Conservation (phyloP, 768 basidiomycete species). For the Boletellus sp. region DNA sequence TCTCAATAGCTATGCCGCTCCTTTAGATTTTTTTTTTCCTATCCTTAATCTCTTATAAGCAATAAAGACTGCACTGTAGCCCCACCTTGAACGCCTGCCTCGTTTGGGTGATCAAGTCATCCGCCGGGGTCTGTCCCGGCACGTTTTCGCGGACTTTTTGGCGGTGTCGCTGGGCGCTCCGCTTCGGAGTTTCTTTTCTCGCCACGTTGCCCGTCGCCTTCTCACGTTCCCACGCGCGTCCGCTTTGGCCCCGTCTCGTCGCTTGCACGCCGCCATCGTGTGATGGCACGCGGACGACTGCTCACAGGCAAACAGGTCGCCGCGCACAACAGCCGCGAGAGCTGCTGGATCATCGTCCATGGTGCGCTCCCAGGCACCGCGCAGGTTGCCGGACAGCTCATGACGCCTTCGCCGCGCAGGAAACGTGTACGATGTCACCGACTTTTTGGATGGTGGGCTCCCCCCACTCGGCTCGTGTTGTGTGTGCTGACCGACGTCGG, state of each 20-base stretch:
- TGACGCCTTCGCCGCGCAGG: no score
- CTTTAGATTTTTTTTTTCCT: constrained; percentile 12
- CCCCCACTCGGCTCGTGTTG: neutral
- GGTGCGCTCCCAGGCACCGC: no score
- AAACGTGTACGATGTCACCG: constrained; percentile 75
- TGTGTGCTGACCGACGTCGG: neutral
- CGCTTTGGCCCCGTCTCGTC: neutral
- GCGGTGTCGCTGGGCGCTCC: neutral
- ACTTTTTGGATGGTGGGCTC: constrained; percentile 66
- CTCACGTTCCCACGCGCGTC: no score
- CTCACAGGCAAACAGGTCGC: constrained; percentile 52
- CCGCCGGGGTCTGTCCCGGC: no score
- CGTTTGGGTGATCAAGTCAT: constrained; percentile 1
- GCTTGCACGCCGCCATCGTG: neutral
- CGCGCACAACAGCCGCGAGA: constrained; percentile 53
- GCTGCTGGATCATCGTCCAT: constrained; percentile 84
- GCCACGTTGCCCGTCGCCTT: no score
- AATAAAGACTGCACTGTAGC: constrained; percentile 11
- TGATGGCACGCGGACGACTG: constrained; percentile 14
- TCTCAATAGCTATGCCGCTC: constrained; percentile 17
- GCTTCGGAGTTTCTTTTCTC: neutral
- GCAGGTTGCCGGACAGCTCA: neutral
- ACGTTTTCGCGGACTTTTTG: neutral
- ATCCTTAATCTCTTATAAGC: constrained; percentile 20
- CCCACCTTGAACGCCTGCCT: constrained; percentile 10